These are phyloP conservation scores for Rhizoctonia solani DNA, from an alignment of 1,284 basidiomycete species.

Conservation along the genomic window DNA sequence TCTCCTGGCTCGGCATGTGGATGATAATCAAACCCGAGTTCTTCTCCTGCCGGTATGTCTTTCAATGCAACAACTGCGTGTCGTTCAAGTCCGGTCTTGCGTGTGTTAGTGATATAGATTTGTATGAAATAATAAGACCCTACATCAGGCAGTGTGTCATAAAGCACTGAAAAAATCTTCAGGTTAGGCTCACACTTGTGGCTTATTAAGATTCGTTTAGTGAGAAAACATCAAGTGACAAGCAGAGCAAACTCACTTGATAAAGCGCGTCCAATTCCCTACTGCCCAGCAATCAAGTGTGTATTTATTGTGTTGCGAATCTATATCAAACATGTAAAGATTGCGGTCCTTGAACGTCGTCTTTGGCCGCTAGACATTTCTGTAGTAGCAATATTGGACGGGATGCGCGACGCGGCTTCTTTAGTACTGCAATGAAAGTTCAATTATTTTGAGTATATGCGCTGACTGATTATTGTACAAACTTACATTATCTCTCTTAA, in stretches of 20 bases:
- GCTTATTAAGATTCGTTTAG: neutral
- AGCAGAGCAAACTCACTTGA: constrained; percentile 27
- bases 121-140: neutral
- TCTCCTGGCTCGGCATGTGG: too few species aligned
- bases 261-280: constrained; percentile 36
- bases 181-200: constrained; percentile 36
- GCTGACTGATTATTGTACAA: neutral
- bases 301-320: constrained; percentile 27
- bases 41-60: constrained; percentile 29
- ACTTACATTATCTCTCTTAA: constrained; percentile 33
- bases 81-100: constrained; percentile 27
- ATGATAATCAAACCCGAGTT: constrained; percentile 35
- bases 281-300: constrained; percentile 26
- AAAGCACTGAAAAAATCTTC: constrained; percentile 34
- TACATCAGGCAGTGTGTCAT: constrained; percentile 33
- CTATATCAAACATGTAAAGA: constrained; percentile 36
- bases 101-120: neutral
- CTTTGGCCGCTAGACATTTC: constrained; percentile 3
- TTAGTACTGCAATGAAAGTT: neutral
- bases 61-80: constrained; percentile 26
- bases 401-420: neutral
- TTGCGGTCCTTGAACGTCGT: constrained; percentile 25
- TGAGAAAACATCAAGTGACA: neutral
- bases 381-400: neutral
- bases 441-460: neutral